Evolutionary conservation across 192 early-diverging fungal genomes (phyloP), one percentile per base, ranked within the genome.

Genomic region (Coemansia sp.): DNA sequence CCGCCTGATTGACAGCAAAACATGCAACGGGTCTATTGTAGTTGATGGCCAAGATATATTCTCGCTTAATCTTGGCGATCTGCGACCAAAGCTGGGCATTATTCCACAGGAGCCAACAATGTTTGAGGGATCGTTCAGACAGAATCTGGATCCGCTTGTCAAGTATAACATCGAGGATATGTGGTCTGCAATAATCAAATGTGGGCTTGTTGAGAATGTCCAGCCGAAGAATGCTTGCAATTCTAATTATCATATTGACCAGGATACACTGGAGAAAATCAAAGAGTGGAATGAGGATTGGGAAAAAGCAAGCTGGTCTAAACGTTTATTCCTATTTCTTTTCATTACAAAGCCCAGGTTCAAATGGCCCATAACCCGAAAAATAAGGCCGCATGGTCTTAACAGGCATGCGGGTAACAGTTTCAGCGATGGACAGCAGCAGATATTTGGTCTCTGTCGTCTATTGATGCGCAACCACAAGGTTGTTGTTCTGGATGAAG

Each of bases 91-190:
- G 88, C 62, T 85, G 86, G 51, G 85, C 86, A 68, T 87, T 81
- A 53, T 84, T 76, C 91, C 92, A 21, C 92, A 93, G 69, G 91
- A 93, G 43, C 86, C 90, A 16, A 85, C 90, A 6, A 67, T 93
- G 60, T 86, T 93, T 41, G 71, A 73, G 12, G 90, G 89, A 8
- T 83, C 91, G 5, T 75, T 94, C 39, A 84, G 94, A 12, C 82
- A 84, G 38, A 96, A 96, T 71, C 72, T 96, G 57, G 94, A 97
- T 62, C 93, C 93, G 0, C 86, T 93, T 63, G 73, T 76, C 33
- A 82, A 91, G 62, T 85, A 89, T 56, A 69, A 80, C 34, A 91
- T 94, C 57, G 82, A 81, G 11, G 85, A 85, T 6, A 69, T 93
- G n/a, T 93, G 89, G 89, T 78, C 81, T 0, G 87, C 85, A 15